Base-by-base conservation (phyloP, 2,329 filamentous ascomycete species). In the Colletotrichum sp. region DNA sequence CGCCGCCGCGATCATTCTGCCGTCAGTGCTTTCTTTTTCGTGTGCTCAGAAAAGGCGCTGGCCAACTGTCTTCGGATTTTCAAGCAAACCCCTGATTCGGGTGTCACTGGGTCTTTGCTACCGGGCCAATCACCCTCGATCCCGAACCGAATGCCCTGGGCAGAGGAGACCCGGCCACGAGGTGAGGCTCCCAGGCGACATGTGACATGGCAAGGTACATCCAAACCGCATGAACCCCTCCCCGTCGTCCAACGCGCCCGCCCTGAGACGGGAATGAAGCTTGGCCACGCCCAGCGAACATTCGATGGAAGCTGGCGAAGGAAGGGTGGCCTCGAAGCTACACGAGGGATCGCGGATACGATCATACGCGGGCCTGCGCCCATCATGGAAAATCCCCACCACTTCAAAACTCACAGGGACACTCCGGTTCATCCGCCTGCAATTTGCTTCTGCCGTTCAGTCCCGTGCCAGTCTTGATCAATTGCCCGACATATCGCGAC, bases 401-500 rank as follows among this genome's bases (percentile, higher is more conserved):
- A 18, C 13, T 62, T 30, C 55, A 59, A 75, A 52, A 75, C 32
- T 39, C 39, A 13, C 44, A 22, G 22, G 63, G 60, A 30, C 28
- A 30, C 57, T 65, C 32, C 69, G 69, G 55, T 68, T 65, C 34
- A 57, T 75, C 72, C 72, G 62, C 36, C 36, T 67, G 68, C 55
- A 63, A 68, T 72, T 24, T 63, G 65, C 65, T 9, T 39, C 9
- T 34, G 26, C 57, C 34, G 44, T 52, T 26, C 28, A 28, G 30
- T 55, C 57, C 36, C 10, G n/a, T 13, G 44, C 44, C 44, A 22
- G 44, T 22, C 44, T 52, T 13, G 44, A 52, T 22, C 44, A 52
- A 52, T 22, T 52, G 44, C 44, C 44, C 44, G 44, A 18, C 16
- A 22, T 52, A 22, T 52, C 6, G n/a, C n/a, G 44, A 22, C 44